These are phyloP conservation scores for Aureobasidium uvarum DNA, from an alignment of 2,329 filamentous ascomycete species.

Conservation along the genomic window DNA sequence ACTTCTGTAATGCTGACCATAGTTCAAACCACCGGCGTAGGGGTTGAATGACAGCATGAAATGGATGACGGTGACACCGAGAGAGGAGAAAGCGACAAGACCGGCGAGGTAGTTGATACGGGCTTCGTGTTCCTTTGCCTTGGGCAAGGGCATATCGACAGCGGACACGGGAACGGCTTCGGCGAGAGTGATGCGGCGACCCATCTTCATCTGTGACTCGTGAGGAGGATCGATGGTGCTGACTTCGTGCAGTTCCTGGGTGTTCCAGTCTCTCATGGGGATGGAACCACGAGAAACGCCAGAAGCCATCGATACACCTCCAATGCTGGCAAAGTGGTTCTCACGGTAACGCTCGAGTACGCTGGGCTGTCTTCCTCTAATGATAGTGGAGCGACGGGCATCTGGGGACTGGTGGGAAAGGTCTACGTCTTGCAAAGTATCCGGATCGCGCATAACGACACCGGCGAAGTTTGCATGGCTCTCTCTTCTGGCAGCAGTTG, in stretches of 20 bases:
- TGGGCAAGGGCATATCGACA: constrained; percentile 23
- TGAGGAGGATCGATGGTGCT: constrained; percentile 14
- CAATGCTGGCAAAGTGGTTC: constrained; percentile 13
- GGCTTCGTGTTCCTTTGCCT: constrained; percentile 28
- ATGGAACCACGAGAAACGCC: not conserved
- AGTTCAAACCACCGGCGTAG: constrained; percentile 41
- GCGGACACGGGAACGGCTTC: constrained; percentile 20
- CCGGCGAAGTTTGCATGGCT: constrained; percentile 15
- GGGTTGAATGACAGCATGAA: constrained; percentile 48
- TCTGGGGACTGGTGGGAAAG: not conserved
- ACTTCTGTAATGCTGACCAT: constrained; percentile 40
- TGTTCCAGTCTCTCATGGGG: constrained; percentile 19
- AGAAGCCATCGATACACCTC: not conserved
- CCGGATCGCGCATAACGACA: constrained; percentile 1
- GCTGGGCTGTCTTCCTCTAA: constrained; percentile 14
- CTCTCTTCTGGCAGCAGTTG: not conserved
- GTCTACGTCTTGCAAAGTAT: constrained; percentile 14
- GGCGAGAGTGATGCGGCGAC: constrained; percentile 21
- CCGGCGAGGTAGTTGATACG: constrained; percentile 51
- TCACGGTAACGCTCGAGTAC: constrained; percentile 18
- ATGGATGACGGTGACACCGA: constrained; percentile 49
- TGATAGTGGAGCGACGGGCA: constrained; percentile 8
- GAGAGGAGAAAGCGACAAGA: constrained; percentile 46
- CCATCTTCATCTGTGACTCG: constrained; percentile 9
- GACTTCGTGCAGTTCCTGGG: constrained; percentile 11